These are phyloP conservation scores for Populus tomentosa DNA, from an alignment of 441 rosid species.

Conservation along the genomic window DNA sequence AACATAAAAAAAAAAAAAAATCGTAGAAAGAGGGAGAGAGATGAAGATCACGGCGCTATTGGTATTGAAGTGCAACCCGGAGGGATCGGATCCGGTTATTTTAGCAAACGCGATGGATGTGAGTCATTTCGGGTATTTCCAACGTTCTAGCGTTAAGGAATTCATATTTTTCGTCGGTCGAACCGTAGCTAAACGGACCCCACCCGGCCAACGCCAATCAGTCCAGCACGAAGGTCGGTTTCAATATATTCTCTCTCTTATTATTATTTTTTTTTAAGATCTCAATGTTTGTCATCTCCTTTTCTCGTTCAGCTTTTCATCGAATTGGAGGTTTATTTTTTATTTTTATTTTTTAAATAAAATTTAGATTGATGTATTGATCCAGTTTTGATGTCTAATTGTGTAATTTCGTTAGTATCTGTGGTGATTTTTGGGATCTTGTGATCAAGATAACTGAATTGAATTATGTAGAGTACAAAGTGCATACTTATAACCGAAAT, in stretches of 20 bases:
- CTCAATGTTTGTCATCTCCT: neutral
- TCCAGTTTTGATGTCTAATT: neutral
- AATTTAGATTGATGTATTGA: neutral
- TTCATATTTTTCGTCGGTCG: constrained; percentile 84
- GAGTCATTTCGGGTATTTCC: constrained; percentile 88
- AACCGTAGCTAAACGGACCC: constrained; percentile 83
- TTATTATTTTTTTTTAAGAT: neutral
- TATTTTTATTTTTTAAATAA: too few relatives aligned
- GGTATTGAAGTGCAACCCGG: constrained; percentile 65
- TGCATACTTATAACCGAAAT: constrained; percentile 78
- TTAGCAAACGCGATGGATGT: constrained; percentile 75
- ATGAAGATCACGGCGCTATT: constrained; percentile 95
- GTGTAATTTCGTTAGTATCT: neutral
- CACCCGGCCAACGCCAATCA: constrained; percentile 81
- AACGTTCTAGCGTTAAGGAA: constrained; percentile 83
- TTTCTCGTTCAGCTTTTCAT: neutral
- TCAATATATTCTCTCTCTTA: neutral
- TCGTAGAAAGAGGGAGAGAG: neutral
- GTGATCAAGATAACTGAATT: neutral
- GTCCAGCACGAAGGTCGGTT: constrained; percentile 83
- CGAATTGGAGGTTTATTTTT: neutral
- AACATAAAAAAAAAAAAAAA: neutral
- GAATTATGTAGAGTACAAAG: constrained; percentile 64
- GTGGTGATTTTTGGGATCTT: neutral
- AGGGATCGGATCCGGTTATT: constrained; percentile 67